A percentile compares a stretch with the other conserved stretches of the same genome.
Conservation (phyloP, 2,329 filamentous ascomycete genomes). For the Pseudogymnoascus sp. region DNA sequence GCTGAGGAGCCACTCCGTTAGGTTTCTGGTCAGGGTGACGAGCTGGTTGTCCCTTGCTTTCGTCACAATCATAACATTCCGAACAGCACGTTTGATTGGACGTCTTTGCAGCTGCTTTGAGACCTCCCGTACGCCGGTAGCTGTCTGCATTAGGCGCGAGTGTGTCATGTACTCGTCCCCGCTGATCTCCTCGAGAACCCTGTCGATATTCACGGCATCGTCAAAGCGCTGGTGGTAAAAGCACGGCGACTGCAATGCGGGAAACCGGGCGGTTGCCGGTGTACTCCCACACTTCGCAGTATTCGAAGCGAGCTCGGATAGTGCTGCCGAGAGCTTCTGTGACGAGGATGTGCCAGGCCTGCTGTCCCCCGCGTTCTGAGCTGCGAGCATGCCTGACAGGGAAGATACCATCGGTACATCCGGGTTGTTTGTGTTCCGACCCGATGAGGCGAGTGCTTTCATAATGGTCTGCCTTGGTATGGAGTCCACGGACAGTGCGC, state of each 20-base stretch:
- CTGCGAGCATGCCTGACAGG: constrained; percentile 51
- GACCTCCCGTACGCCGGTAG: constrained; percentile 88
- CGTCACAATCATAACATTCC: constrained; percentile 96
- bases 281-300: constrained; percentile 21
- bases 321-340: constrained; percentile 55
- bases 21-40: constrained; percentile 78
- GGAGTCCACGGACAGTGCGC: constrained; percentile 30
- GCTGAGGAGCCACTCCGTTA: constrained; percentile 78
- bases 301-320: constrained; percentile 41
- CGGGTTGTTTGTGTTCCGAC: constrained; percentile 53
- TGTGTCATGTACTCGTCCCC: constrained; percentile 87
- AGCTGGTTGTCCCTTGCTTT: constrained; percentile 94
- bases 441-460: constrained; percentile 67
- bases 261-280: constrained; percentile 41
- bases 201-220: constrained; percentile 89
- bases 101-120: constrained; percentile 89
- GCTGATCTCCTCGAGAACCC: constrained; percentile 88
- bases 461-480: constrained; percentile 73
- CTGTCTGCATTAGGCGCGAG: constrained; percentile 88
- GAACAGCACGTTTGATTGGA: constrained; percentile 84
- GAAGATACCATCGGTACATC: constrained; percentile 42
- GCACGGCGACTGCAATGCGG: constrained; percentile 80
- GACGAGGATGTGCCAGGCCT: constrained; percentile 31
- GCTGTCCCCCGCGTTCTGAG: constrained; percentile 28
- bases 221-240: constrained; percentile 98